phyloP scores from a whole-genome alignment of 2,329 filamentous ascomycete species.

The Westerdykella ornata region DNA sequence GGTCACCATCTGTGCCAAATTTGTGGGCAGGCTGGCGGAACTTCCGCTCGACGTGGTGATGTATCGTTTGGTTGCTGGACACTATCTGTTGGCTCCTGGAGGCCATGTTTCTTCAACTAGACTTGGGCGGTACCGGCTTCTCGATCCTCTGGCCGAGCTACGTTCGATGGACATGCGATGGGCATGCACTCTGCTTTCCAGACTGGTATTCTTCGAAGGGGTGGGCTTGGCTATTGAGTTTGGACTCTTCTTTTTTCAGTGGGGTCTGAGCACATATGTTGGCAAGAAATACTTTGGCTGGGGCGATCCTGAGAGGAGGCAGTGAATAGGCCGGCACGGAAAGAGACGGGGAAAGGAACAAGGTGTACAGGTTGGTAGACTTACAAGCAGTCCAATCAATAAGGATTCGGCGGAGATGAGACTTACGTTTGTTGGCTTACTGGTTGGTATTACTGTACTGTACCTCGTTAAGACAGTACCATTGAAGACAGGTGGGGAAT shows the following conservation, averaged over 20 bases:
- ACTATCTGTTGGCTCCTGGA: constrained; percentile 17
- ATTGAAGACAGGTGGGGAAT: no score
- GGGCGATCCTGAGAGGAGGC: constrained; percentile 24
- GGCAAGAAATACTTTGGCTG: constrained; percentile 31
- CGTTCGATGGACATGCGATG: constrained; percentile 13
- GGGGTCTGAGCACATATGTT: constrained; percentile 21
- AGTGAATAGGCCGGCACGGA: not conserved
- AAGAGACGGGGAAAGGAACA: no score
- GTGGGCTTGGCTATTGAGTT: constrained; percentile 32
- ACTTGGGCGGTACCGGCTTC: constrained; percentile 3
- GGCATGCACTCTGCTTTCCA: constrained; percentile 22
- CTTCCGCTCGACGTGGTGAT: constrained; percentile 28
- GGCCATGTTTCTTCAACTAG: constrained; percentile 1
- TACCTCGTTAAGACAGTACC: no score
- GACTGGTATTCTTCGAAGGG: constrained; percentile 28
- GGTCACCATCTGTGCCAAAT: constrained; percentile 24
- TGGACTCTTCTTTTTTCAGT: constrained; percentile 30
- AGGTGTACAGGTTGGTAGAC: no score
- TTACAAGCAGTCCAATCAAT: no score
- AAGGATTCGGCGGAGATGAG: no score
- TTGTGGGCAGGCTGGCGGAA: constrained; percentile 22
- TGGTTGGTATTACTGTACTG: no score
- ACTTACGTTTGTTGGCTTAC: no score
- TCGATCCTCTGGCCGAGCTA: constrained; percentile 7
- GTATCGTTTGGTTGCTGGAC: constrained; percentile 27